These are phyloP conservation scores for Geotrichum carabidarum DNA, from an alignment of 1,139 yeast species.

Conservation along the genomic window DNA sequence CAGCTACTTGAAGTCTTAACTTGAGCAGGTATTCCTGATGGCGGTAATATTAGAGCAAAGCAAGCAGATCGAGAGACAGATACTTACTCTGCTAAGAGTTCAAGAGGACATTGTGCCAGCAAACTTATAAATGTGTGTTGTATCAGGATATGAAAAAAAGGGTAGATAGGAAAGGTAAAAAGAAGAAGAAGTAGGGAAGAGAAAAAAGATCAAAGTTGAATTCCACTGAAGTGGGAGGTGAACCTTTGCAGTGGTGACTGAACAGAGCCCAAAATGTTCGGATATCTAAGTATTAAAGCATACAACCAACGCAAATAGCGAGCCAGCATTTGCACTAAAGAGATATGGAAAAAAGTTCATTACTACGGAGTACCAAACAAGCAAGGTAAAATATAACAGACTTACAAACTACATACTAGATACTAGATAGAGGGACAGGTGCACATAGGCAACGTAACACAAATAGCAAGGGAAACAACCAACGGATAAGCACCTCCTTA, in stretches of 20 bases:
- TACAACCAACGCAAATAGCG: no score
- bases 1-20: no score
- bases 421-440: no score
- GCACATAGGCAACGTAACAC: no score
- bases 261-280: no score
- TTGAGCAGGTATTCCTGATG: not conserved
- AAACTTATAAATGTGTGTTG: not conserved
- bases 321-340: no score
- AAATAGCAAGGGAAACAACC: not conserved
- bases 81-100: slow-evolving; percentile 12
- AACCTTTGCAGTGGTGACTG: not conserved
- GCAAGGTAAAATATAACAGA: no score
- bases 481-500: not conserved
- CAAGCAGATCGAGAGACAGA: not conserved
- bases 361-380: no score
- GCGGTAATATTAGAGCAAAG: not conserved
- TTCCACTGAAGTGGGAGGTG: not conserved
- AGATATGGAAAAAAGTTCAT: no score
- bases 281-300: no score
- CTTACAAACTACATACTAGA: no score
- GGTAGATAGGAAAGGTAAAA: not conserved
- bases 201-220: not conserved
- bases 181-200: not conserved
- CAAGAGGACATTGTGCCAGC: slow-evolving; percentile 15
- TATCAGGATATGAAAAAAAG: not conserved